Evolutionary conservation across 2,329 filamentous ascomycete genomes (phyloP), one percentile per base, ranked within the genome.

Genomic region (Xylaria sp.): DNA sequence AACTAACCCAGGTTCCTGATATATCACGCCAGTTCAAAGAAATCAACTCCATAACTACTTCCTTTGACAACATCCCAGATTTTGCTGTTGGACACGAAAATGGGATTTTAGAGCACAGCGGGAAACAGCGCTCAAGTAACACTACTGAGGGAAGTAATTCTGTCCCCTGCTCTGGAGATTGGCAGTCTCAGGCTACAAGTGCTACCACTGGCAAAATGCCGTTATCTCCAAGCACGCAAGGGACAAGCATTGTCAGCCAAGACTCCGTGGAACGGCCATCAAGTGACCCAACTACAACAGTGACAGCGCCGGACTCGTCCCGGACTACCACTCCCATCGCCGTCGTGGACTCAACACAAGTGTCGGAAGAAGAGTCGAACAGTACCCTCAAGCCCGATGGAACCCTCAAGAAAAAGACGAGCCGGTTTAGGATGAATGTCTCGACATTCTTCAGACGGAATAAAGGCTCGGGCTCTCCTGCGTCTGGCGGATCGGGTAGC

Each of bases 161-260:
- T 8, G 84, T 82, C 1, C 85, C 84, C 0, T 83, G 82, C 57
- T 83, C 84, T 0, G 87, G 85, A 10, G 89, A 90, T 73, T 90
- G 88, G 87, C 86, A 86, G 2, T 89, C 87, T 3, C 88, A 90
- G 72, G 87, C 85, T 4, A 90, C 88, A 15, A 90, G 87, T 73
- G 88, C 88, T 9, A 89, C 88, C 1, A 90, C 88, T 1, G 86
- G 87, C 59, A 90, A 89, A 79, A 86, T 89, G 85, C 88, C 89
- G 3, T 80, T 90, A 43, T 90, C 89, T 28, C 89, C 89, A 2
- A 90, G 88, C 76, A 91, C 89, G 2, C 85, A 89, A 75, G 89
- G 88, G 48, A 91, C 89, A 20, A 91, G 89, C 78, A 88, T 91
- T 71, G 85, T 89, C 72, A 90, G 88, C 78, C 84, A 84, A 64